Evolutionary conservation across 202 grass and related monocot genomes (phyloP).

Genomic region (Saccharum hybrid): DNA sequence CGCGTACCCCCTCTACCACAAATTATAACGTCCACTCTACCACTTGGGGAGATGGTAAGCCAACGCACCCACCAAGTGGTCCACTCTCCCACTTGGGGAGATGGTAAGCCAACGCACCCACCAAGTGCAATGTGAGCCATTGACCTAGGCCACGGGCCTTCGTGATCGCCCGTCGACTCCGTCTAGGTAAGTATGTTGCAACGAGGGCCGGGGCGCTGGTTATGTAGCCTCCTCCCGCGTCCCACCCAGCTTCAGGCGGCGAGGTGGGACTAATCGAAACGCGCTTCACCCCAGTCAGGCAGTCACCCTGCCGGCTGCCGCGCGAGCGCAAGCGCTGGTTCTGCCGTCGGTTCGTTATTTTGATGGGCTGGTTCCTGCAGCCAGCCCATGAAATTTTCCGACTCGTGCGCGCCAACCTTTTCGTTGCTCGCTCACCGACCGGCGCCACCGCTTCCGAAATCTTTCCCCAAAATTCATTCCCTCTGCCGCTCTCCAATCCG

Average conservation of each 20-base stretch:
- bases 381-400: neutral
- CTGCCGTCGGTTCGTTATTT: neutral
- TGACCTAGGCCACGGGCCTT: constrained; percentile 39
- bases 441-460: too few species aligned
- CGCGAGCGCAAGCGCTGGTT: too few species aligned
- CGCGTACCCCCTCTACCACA: constrained; percentile 50
- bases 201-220: neutral
- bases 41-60: too few species aligned
- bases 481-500: constrained; percentile 6
- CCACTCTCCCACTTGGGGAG: constrained; percentile 58
- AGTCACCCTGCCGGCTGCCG: too few species aligned
- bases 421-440: neutral
- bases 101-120: constrained; percentile 45
- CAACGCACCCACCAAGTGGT: too few species aligned
- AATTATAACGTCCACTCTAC: constrained; percentile 68
- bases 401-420: constrained; percentile 33
- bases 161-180: constrained; percentile 47
- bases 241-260: neutral
- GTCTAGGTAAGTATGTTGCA: constrained; percentile 59
- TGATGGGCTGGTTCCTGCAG: neutral
- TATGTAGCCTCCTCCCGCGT: neutral
- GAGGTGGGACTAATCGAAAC: constrained; percentile 46
- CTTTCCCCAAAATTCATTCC: neutral
- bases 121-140: constrained; percentile 50
- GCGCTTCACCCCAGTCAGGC: too few species aligned